phyloP scores from a whole-genome alignment of 768 basidiomycete genomes.

The Trametes punicea region DNA sequence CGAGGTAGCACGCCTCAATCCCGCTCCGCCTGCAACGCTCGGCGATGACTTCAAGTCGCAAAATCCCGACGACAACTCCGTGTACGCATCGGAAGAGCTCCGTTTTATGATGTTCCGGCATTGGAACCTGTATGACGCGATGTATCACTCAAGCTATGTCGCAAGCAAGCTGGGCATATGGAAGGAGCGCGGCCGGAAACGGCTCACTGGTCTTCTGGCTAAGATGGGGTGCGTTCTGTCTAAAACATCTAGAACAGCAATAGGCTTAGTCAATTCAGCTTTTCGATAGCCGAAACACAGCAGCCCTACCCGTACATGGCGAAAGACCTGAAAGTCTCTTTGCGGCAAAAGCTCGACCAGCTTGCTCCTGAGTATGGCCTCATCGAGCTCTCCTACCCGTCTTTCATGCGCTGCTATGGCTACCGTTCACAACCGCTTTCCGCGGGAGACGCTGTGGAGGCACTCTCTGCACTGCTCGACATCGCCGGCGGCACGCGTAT shows the following conservation, averaged over 20 bases:
- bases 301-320: slow-evolving; percentile 96
- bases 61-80: slow-evolving; percentile 79
- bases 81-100: slow-evolving; percentile 84
- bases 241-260: not conserved
- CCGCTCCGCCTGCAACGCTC: slow-evolving; percentile 42
- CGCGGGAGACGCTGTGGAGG: slow-evolving; percentile 92
- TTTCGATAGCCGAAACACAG: slow-evolving; percentile 91
- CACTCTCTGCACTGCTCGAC: slow-evolving; percentile 80
- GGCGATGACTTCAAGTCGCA: slow-evolving; percentile 48
- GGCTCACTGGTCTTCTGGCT: slow-evolving; percentile 85
- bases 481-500: slow-evolving; percentile 88
- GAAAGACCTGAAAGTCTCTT: slow-evolving; percentile 80
- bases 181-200: slow-evolving; percentile 90
- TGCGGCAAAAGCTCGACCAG: slow-evolving; percentile 78
- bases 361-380: slow-evolving; percentile 95
- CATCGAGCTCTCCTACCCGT: slow-evolving; percentile 88
- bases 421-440: slow-evolving; percentile 85
- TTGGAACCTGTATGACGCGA: slow-evolving; percentile 97
- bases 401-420: slow-evolving; percentile 89
- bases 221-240: slow-evolving; percentile 86
- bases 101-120: slow-evolving; percentile 94
- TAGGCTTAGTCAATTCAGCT: slow-evolving; percentile 44
- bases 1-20: slow-evolving; percentile 91
- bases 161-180: slow-evolving; percentile 94
- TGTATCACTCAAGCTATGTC: slow-evolving; percentile 96